Conservation (phyloP, 1,139 yeast genomes). For the Spencermartinsiella ligniputridi region DNA sequence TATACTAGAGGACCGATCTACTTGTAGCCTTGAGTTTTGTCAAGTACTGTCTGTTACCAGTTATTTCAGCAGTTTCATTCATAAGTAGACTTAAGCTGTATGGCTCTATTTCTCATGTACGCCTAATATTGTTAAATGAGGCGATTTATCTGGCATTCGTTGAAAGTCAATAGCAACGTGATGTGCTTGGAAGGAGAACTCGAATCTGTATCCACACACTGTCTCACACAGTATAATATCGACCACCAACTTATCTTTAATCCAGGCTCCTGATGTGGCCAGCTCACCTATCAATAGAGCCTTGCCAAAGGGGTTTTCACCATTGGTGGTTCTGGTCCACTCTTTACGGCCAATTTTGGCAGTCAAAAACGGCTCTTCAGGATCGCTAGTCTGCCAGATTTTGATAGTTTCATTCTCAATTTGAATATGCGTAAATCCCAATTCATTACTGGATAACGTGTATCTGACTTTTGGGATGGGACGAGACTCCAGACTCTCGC, state of each 20-base stretch:
- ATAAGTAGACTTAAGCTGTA: background rate
- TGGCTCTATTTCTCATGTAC: background rate
- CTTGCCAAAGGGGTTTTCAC: constrained; percentile 1
- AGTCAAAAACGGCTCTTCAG: constrained; percentile 1
- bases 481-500: background rate
- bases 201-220: background rate
- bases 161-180: background rate
- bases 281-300: constrained; percentile 1
- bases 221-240: background rate
- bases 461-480: background rate
- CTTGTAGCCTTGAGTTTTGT: background rate
- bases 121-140: background rate
- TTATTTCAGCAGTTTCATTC: background rate
- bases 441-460: background rate
- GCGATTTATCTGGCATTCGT: background rate
- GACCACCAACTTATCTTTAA: background rate
- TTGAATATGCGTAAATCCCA: background rate
- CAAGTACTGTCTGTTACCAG: background rate
- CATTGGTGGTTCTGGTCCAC: constrained; percentile 1
- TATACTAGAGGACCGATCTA: background rate
- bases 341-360: background rate
- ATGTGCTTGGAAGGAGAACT: background rate
- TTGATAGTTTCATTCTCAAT: background rate
- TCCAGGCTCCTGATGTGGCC: background rate
- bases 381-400: background rate